These are phyloP conservation scores for Pneumocystis jirovecii DNA, from an alignment of 1,139 yeast species.

Conservation along the genomic window DNA sequence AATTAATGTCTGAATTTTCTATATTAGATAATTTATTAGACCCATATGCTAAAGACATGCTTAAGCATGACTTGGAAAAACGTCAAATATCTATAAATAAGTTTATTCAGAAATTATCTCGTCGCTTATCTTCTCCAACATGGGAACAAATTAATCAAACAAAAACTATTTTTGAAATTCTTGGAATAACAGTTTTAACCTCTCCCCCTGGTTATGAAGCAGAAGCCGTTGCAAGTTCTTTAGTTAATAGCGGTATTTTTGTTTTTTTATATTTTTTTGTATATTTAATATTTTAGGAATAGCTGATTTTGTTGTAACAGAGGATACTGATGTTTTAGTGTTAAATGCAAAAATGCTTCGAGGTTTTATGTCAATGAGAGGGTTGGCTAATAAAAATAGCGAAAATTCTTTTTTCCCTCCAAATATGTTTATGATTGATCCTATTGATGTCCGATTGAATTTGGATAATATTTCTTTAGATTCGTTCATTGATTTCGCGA, in stretches of 20 bases:
- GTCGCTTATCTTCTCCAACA: neutral
- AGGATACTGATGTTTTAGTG: constrained; percentile 10
- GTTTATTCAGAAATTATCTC: neutral
- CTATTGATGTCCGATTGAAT: neutral
- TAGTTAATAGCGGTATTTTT: constrained; percentile 1
- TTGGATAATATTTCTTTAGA: neutral
- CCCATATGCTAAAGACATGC: neutral
- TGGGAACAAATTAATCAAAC: neutral
- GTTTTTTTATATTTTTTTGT: neutral
- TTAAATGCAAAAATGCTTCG: constrained; percentile 9
- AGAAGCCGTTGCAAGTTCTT: neutral
- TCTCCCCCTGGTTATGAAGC: neutral
- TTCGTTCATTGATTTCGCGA: neutral
- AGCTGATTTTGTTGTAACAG: constrained; percentile 1
- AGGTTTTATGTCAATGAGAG: constrained; percentile 7
- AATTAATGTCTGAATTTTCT: neutral
- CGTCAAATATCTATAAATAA: neutral
- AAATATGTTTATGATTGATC: neutral
- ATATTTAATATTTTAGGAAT: neutral
- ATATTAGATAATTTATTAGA: neutral
- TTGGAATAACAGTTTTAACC: neutral
- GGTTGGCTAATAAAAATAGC: neutral
- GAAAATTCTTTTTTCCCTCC: neutral
- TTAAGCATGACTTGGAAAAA: neutral
- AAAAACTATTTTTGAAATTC: neutral